Conservation (phyloP, 2,329 filamentous ascomycete species). For the Coniochaeta sp. region DNA sequence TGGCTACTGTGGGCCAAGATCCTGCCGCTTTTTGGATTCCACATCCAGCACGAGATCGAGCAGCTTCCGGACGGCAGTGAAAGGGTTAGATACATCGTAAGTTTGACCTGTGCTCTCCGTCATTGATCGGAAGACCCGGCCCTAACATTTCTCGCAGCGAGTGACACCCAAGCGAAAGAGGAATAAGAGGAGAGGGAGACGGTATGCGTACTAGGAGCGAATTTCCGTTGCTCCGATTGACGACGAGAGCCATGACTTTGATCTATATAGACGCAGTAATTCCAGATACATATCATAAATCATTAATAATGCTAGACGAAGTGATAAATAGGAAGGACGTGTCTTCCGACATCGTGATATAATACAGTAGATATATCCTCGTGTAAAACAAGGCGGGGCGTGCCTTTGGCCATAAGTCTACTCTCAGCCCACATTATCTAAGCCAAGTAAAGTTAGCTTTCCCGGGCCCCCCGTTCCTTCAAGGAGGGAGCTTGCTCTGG, state of each 20-base stretch:
- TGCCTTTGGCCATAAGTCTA: background rate
- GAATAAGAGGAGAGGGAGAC: constrained; percentile 6
- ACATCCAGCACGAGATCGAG: constrained; percentile 21
- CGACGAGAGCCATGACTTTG: background rate
- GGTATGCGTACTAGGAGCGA: constrained; percentile 4
- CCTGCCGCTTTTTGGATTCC: constrained; percentile 18
- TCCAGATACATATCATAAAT: background rate
- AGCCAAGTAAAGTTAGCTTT: background rate
- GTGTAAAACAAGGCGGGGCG: background rate
- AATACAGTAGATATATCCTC: background rate
- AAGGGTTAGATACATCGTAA: constrained; percentile 21
- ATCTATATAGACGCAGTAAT: background rate
- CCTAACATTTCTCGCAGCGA: constrained; percentile 7
- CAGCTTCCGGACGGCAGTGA: constrained; percentile 22
- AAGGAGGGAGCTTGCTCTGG: background rate
- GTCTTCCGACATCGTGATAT: no score
- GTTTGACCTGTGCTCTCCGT: constrained; percentile 1
- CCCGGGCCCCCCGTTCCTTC: background rate
- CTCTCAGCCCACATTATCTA: background rate
- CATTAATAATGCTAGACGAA: no score
- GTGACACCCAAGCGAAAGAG: constrained; percentile 14
- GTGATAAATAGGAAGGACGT: no score
- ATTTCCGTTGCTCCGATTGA: background rate
- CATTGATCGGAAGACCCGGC: background rate
- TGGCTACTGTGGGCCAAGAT: constrained; percentile 19